A percentile compares a stretch with the other conserved stretches of the same genome.
phyloP scores from a whole-genome alignment of 2,329 filamentous ascomycete species.

The Phyllosticta paracitricarpa region DNA sequence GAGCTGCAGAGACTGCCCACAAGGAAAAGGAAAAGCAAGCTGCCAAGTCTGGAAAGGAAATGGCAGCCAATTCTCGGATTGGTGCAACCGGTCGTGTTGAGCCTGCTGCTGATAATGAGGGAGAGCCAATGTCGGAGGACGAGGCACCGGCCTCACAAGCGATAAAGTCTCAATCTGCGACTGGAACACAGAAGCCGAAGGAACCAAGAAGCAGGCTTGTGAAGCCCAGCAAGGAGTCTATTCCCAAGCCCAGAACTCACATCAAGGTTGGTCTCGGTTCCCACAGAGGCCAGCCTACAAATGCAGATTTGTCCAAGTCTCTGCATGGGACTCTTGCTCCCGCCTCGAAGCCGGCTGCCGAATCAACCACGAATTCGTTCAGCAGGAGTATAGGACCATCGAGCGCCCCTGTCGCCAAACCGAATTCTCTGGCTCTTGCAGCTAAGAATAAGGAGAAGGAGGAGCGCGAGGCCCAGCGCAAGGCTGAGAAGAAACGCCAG shows the following conservation, averaged over 20 bases:
- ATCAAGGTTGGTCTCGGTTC: conserved; percentile 17
- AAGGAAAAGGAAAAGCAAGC: conserved; percentile 28
- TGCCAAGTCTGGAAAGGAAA: conserved; percentile 41
- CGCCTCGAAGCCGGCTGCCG: conserved; percentile 6
- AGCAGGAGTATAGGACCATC: neutral
- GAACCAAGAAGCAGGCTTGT: conserved; percentile 39
- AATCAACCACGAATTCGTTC: conserved; percentile 12
- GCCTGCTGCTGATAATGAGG: conserved; percentile 17
- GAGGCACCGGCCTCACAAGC: conserved; percentile 49
- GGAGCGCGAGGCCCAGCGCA: conserved; percentile 70
- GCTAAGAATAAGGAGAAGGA: conserved; percentile 78
- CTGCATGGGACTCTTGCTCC: conserved; percentile 4
- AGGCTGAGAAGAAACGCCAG: conserved; percentile 72
- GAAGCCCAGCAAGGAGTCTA: conserved; percentile 52
- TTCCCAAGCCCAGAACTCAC: conserved; percentile 44
- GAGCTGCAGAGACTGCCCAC: conserved; percentile 32
- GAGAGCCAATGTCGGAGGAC: conserved; percentile 35
- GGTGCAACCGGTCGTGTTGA: conserved; percentile 6
- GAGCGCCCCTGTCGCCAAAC: conserved; percentile 1
- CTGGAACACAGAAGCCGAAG: conserved; percentile 37
- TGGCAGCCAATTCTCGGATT: conserved; percentile 23
- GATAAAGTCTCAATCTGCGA: conserved; percentile 42
- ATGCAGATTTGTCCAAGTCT: conserved; percentile 7
- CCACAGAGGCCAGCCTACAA: conserved; percentile 35
- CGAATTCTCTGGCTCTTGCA: conserved; percentile 53